Percentiles rank a stretch among this genome's conserved stretches.
phyloP scores from a whole-genome alignment of 2,329 filamentous ascomycete species.

The Penicillium sumatraense region DNA sequence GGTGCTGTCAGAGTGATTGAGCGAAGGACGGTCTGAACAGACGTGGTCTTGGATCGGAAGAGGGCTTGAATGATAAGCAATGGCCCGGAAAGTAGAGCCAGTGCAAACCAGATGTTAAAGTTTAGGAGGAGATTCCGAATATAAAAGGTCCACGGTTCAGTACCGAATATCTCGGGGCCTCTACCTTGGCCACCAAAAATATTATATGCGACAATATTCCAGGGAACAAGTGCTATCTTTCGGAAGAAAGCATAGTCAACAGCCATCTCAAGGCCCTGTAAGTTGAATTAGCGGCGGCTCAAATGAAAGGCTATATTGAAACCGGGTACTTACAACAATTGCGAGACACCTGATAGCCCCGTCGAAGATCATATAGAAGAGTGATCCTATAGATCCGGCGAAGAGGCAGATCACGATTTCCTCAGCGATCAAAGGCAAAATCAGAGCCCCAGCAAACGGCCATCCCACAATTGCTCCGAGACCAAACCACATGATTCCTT shows the following conservation, averaged over 20 bases:
- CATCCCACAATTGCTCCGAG: conserved; percentile 85
- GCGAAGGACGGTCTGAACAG: conserved; percentile 72
- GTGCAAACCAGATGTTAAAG: conserved; percentile 91
- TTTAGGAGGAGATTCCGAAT: conserved; percentile 88
- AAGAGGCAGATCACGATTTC: conserved; percentile 64
- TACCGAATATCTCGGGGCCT: conserved; percentile 91
- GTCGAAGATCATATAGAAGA: conserved; percentile 65
- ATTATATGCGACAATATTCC: conserved; percentile 96
- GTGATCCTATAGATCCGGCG: conserved; percentile 63
- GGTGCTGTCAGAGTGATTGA: conserved; percentile 78
- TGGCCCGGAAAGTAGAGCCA: conserved; percentile 76
- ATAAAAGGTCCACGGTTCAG: conserved; percentile 97
- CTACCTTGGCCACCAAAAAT: conserved; percentile 77
- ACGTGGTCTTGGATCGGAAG: conserved; percentile 63
- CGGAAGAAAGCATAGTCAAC: conserved; percentile 87
- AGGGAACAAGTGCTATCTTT: conserved; percentile 74
- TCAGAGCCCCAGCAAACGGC: conserved; percentile 88
- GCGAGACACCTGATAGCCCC: conserved; percentile 69
- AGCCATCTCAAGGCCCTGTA: conserved; percentile 67
- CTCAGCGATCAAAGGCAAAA: conserved; percentile 78
- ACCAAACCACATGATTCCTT: conserved; percentile 89
- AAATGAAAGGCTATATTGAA: background rate
- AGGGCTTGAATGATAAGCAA: conserved; percentile 75
- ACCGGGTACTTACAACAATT: conserved; percentile 65
- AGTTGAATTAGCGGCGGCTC: conserved; percentile 30